A percentile compares a stretch with the other conserved stretches of the same genome.
Conservation (phyloP, 768 basidiomycete species). For the Podaxis sp. region DNA sequence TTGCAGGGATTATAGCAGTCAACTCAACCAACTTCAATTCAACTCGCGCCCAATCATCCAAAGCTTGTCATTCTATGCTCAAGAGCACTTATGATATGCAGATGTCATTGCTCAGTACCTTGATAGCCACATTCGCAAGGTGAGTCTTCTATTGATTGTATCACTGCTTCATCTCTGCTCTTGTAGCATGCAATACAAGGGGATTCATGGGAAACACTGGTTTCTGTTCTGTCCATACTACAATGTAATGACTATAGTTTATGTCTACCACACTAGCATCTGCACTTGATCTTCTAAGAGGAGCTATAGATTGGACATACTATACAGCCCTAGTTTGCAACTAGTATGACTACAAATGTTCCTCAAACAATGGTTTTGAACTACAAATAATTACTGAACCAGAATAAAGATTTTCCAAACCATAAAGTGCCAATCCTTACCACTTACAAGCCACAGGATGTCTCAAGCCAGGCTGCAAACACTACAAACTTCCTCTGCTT, state of each 20-base stretch:
- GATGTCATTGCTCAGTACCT: constrained; percentile 80
- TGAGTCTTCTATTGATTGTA: constrained; percentile 53
- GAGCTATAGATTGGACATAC: too few species aligned
- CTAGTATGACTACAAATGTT: too few species aligned
- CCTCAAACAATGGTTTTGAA: too few species aligned
- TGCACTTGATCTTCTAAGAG: too few species aligned
- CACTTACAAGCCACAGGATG: too few species aligned
- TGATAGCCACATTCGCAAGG: constrained; percentile 82
- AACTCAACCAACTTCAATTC: constrained; percentile 81
- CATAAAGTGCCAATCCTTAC: too few species aligned
- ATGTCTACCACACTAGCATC: too few species aligned
- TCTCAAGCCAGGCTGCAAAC: too few species aligned
- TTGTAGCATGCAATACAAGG: constrained; percentile 18
- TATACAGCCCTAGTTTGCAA: too few species aligned
- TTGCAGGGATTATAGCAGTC: constrained; percentile 71
- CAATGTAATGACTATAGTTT: constrained; percentile 9
- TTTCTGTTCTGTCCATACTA: constrained; percentile 8
- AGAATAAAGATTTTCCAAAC: too few species aligned
- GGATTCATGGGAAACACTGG: constrained; percentile 9
- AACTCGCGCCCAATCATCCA: constrained; percentile 97
- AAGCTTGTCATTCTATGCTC: constrained; percentile 86
- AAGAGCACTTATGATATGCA: constrained; percentile 78
- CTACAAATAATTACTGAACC: too few species aligned
- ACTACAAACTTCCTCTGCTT: too few species aligned
- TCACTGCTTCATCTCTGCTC: constrained; percentile 13